Evolutionary conservation across 495 filamentous ascomycete genomes (phyloP).

Genomic region (Aspergillus diversus): DNA sequence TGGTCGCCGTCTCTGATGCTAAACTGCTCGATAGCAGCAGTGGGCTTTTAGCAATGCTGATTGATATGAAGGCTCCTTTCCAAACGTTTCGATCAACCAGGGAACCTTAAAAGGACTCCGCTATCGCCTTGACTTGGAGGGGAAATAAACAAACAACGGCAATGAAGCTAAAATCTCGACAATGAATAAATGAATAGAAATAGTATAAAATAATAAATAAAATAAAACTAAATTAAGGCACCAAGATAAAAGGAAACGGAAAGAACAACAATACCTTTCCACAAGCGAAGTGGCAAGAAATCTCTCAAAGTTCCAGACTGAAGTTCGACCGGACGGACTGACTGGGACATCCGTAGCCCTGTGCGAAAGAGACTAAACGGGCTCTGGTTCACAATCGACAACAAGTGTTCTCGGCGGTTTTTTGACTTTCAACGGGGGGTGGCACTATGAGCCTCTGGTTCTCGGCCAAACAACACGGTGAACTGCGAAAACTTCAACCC

Average conservation of each 20-base stretch:
- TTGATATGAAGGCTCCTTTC: constrained; percentile 21
- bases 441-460: neutral
- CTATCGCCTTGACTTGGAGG: constrained; percentile 6
- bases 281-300: constrained; percentile 24
- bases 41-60: neutral
- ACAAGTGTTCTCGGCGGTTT: neutral
- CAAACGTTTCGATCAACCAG: constrained; percentile 15
- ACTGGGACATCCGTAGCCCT: constrained; percentile 16
- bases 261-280: constrained; percentile 13
- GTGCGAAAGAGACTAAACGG: constrained; percentile 16
- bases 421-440: neutral
- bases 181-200: constrained; percentile 6
- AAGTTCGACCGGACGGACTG: neutral
- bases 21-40: constrained; percentile 14
- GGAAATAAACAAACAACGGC: constrained; percentile 10
- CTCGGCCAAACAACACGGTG: neutral
- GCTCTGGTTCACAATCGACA: constrained; percentile 17
- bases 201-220: constrained; percentile 11
- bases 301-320: constrained; percentile 12
- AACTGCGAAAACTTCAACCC: neutral
- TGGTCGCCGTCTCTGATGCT: constrained; percentile 11
- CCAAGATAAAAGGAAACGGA: constrained; percentile 5
- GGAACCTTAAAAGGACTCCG: constrained; percentile 14
- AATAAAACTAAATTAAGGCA: constrained; percentile 15
- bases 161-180: constrained; percentile 1